A percentile compares a stretch with the other conserved stretches of the same genome.
These are phyloP conservation scores for Ogataea naganishii DNA, from an alignment of 805 yeast genomes.

Conservation along the genomic window DNA sequence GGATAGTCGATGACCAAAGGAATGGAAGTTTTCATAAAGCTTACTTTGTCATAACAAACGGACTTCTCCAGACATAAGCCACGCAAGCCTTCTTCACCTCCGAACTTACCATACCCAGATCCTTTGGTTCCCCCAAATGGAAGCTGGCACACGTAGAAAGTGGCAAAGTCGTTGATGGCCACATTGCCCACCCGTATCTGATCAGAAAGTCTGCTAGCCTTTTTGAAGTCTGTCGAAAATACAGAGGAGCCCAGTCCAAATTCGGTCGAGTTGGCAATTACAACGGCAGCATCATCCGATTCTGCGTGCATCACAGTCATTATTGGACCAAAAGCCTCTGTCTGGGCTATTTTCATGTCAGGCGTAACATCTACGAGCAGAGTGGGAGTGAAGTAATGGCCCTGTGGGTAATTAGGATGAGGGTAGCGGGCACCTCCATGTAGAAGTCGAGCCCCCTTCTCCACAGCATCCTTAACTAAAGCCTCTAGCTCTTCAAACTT, in stretches of 20 bases:
- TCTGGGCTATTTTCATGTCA: slow-evolving; percentile 70
- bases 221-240: slow-evolving; percentile 57
- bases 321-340: slow-evolving; percentile 94
- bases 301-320: slow-evolving; percentile 70
- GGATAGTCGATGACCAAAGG: slow-evolving; percentile 94
- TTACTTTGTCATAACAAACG: slow-evolving; percentile 74
- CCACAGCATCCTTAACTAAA: slow-evolving; percentile 65
- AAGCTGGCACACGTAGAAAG: slow-evolving; percentile 88
- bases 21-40: slow-evolving; percentile 71
- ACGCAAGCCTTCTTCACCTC: slow-evolving; percentile 93
- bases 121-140: slow-evolving; percentile 95
- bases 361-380: slow-evolving; percentile 73
- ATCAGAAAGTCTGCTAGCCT: slow-evolving; percentile 56
- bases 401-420: slow-evolving; percentile 93
- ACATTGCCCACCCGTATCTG: slow-evolving; percentile 77
- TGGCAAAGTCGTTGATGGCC: slow-evolving; percentile 96
- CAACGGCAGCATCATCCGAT: slow-evolving; percentile 57
- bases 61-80: slow-evolving; percentile 86
- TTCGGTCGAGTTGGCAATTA: slow-evolving; percentile 72
- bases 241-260: slow-evolving; percentile 92
- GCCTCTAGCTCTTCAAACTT: slow-evolving; percentile 62
- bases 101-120: slow-evolving; percentile 95
- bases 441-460: slow-evolving; percentile 70
- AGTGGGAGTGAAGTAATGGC: slow-evolving; percentile 91
- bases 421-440: slow-evolving; percentile 73